Percentiles rank a stretch among this genome's conserved stretches.
These are phyloP conservation scores for Laburnicola sp. DNA, from an alignment of 2,329 filamentous ascomycete genomes.

Conservation along the genomic window DNA sequence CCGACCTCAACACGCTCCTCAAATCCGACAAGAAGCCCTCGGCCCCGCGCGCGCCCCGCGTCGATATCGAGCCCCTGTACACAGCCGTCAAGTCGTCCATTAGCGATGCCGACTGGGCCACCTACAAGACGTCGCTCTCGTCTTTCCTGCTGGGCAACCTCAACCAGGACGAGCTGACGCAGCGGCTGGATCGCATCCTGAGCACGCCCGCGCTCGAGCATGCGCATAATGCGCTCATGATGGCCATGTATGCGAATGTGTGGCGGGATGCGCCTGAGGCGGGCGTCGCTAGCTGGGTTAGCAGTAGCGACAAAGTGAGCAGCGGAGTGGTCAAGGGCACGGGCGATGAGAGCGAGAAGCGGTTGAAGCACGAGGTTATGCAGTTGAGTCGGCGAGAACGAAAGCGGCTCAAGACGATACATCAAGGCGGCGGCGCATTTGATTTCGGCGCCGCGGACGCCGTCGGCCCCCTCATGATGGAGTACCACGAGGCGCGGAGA, in stretches of 20 bases:
- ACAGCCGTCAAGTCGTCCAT: conserved; percentile 63
- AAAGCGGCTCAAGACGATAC: conserved; percentile 59
- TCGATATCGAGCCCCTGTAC: conserved; percentile 66
- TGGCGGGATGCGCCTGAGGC: conserved; percentile 63
- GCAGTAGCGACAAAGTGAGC: conserved; percentile 72
- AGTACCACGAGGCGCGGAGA: conserved; percentile 44
- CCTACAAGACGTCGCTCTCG: conserved; percentile 62
- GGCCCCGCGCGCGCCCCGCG: conserved; percentile 58
- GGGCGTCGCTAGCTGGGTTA: conserved; percentile 66
- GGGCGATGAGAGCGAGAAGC: conserved; percentile 64
- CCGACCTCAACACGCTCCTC: conserved; percentile 24
- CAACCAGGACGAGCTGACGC: conserved; percentile 63
- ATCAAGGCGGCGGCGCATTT: conserved; percentile 41
- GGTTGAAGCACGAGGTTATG: conserved; percentile 67
- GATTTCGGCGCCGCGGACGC: conserved; percentile 10
- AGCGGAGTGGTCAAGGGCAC: conserved; percentile 68
- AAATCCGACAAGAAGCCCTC: conserved; percentile 56
- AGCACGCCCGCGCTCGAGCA: conserved; percentile 58
- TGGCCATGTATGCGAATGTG: conserved; percentile 62
- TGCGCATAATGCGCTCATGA: conserved; percentile 65
- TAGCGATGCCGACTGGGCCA: conserved; percentile 59
- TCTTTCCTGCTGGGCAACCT: conserved; percentile 63
- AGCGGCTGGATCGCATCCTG: conserved; percentile 60
- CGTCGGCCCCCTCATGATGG: conserved; percentile 28
- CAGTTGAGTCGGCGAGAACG: conserved; percentile 62